These are phyloP conservation scores for Canavalia gladiata DNA, from an alignment of 306 rosid species.

Conservation along the genomic window DNA sequence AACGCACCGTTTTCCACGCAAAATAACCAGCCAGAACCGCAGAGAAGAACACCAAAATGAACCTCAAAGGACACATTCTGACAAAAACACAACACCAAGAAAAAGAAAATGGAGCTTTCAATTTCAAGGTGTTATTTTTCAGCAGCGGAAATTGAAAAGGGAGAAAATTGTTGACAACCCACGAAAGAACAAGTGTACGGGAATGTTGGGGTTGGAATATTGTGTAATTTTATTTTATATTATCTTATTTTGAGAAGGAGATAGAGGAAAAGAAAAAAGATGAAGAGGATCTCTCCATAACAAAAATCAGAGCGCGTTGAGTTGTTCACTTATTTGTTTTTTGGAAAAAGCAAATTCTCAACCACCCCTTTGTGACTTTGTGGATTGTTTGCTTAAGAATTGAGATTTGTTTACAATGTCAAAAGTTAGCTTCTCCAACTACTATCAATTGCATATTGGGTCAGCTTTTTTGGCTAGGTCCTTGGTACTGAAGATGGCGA, in stretches of 20 bases:
- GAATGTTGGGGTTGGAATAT: constrained; percentile 28
- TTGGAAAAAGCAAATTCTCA: constrained; percentile 36
- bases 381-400: constrained; percentile 8
- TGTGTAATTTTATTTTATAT: not conserved
- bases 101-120: not conserved
- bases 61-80: constrained; percentile 80
- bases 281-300: not conserved
- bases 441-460: constrained; percentile 2
- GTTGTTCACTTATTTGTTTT: constrained; percentile 25
- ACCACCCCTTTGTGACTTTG: constrained; percentile 43
- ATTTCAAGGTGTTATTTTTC: constrained; percentile 10
- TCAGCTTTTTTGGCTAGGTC: constrained; percentile 27
- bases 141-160: not conserved
- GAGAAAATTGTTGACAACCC: constrained; percentile 19
- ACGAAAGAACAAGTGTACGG: constrained; percentile 20
- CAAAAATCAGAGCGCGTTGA: constrained; percentile 46
- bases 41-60: constrained; percentile 83
- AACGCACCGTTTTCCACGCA: constrained; percentile 73
- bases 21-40: constrained; percentile 72
- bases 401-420: constrained; percentile 47
- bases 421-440: constrained; percentile 48
- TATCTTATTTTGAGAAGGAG: not conserved
- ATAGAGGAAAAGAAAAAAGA: not conserved
- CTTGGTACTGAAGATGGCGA: not conserved
- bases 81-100: not conserved